These are phyloP conservation scores for Nemania sp. DNA, from an alignment of 2,329 filamentous ascomycete species.

Conservation along the genomic window DNA sequence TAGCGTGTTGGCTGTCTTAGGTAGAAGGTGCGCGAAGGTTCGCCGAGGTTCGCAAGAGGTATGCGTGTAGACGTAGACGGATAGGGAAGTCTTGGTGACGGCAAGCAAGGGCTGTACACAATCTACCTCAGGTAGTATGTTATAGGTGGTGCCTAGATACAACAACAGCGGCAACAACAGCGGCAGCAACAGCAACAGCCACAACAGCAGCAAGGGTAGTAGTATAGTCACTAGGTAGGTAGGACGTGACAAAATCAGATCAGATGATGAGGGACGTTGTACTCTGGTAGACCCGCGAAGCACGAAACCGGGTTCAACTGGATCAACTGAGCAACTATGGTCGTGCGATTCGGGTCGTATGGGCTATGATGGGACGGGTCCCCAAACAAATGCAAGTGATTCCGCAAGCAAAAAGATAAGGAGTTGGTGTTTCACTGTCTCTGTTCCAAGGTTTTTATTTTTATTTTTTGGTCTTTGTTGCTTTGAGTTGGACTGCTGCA, in stretches of 20 bases:
- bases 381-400: neutral
- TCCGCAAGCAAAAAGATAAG: constrained; percentile 4
- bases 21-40: constrained; percentile 48
- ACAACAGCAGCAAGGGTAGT: constrained; percentile 6
- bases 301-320: constrained; percentile 8
- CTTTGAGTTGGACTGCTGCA: neutral
- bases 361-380: neutral
- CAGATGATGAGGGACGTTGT: constrained; percentile 31
- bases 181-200: neutral
- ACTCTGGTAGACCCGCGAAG: neutral
- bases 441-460: neutral
- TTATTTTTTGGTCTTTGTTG: too few species aligned
- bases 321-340: constrained; percentile 1
- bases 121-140: too few species aligned
- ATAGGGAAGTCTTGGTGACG: too few species aligned
- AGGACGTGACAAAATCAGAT: neutral
- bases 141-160: too few species aligned
- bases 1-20: neutral
- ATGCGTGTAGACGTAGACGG: constrained; percentile 8
- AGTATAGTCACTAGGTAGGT: too few species aligned
- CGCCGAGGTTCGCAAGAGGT: constrained; percentile 35
- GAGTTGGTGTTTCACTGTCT: constrained; percentile 2
- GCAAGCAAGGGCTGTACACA: too few species aligned
- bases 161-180: neutral
- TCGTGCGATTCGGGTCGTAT: neutral